A percentile compares a stretch with the other conserved stretches of the same genome.
Evolutionary conservation across 805 yeast genomes (phyloP).

Genomic region (Debaryomyces tyrocola): DNA sequence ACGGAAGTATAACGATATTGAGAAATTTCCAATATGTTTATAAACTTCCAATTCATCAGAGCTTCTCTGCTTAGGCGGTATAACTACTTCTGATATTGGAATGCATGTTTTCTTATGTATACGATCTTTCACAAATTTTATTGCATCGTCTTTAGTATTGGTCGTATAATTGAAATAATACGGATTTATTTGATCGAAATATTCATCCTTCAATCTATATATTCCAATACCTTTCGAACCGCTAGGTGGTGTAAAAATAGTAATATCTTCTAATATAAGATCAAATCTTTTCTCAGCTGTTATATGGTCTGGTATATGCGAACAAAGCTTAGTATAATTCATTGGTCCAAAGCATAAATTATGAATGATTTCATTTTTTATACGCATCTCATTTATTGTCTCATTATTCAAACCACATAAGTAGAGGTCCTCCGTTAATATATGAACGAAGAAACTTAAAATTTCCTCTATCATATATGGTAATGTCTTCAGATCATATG

Average conservation of each 20-base stretch:
- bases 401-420: constrained; percentile 50
- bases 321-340: constrained; percentile 67
- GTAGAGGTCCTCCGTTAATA: constrained; percentile 66
- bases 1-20: constrained; percentile 53
- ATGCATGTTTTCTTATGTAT: constrained; percentile 40
- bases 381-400: constrained; percentile 48
- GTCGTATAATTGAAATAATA: constrained; percentile 76
- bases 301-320: constrained; percentile 74
- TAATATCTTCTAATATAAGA: constrained; percentile 32
- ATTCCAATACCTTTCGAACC: constrained; percentile 36
- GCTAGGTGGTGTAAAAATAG: constrained; percentile 33
- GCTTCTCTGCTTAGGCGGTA: constrained; percentile 52
- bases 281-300: constrained; percentile 74
- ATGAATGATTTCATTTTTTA: constrained; percentile 76
- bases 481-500: constrained; percentile 48
- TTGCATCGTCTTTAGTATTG: constrained; percentile 83
- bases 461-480: constrained; percentile 80
- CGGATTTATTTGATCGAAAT: constrained; percentile 48
- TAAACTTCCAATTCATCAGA: constrained; percentile 37
- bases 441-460: constrained; percentile 61
- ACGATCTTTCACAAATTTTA: constrained; percentile 55
- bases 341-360: constrained; percentile 73
- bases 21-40: constrained; percentile 47
- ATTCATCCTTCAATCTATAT: constrained; percentile 37
- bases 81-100: constrained; percentile 48